phyloP scores from a whole-genome alignment of 2,329 filamentous ascomycete genomes.

The Aureobasidium sp. region DNA sequence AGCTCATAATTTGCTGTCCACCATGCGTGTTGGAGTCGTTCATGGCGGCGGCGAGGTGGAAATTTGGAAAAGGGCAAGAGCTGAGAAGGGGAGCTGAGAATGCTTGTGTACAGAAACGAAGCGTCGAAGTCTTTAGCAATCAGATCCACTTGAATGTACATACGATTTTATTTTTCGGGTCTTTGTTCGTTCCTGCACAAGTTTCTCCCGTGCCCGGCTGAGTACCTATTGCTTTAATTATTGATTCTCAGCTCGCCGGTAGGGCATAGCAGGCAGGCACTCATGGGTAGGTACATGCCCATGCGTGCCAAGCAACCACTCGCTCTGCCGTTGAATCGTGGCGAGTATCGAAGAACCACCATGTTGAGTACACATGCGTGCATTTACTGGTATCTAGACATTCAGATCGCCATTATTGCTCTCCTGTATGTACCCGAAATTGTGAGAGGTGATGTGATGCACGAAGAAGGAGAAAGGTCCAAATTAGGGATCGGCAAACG shows the following conservation, averaged over 20 bases:
- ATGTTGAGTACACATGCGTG: neutral
- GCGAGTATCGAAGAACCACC: neutral
- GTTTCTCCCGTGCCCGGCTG: too few species aligned
- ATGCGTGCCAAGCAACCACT: neutral
- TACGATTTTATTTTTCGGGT: neutral
- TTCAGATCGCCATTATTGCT: neutral
- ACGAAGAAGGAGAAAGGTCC: neutral
- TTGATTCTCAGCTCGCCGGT: neutral
- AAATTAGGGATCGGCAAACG: neutral
- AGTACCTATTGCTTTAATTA: neutral
- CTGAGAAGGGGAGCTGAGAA: conserved; percentile 65
- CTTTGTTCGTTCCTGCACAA: neutral
- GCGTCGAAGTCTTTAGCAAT: neutral
- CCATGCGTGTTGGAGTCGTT: conserved; percentile 80
- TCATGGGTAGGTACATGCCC: neutral
- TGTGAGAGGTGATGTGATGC: neutral
- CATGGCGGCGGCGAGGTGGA: conserved; percentile 82
- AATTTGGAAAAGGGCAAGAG: conserved; percentile 82
- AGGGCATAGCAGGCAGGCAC: neutral
- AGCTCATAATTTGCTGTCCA: conserved; percentile 78
- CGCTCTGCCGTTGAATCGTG: neutral
- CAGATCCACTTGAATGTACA: neutral
- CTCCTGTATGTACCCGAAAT: neutral
- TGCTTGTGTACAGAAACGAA: neutral
- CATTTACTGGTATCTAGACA: neutral